Evolutionary conservation across 2,329 filamentous ascomycete species (phyloP).

Genomic region (Cordyceps javanica): DNA sequence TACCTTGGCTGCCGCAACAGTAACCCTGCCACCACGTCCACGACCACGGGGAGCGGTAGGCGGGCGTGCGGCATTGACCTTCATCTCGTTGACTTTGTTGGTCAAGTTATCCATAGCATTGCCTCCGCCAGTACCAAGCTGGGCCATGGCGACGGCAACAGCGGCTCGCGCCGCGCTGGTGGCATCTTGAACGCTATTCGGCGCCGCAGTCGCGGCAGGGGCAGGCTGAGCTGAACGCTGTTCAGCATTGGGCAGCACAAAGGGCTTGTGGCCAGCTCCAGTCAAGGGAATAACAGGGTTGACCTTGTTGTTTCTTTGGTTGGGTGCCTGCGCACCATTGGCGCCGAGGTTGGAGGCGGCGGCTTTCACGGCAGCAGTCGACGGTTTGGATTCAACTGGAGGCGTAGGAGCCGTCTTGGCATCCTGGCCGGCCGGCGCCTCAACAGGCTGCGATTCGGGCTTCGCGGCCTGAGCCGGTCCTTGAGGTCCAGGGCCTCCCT

Average conservation of each 20-base stretch:
- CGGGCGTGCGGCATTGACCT: slow-evolving; percentile 51
- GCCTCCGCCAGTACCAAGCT: slow-evolving; percentile 44
- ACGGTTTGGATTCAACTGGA: slow-evolving; percentile 63
- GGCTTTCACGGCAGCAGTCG: slow-evolving; percentile 34
- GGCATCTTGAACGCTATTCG: slow-evolving; percentile 52
- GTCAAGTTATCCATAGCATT: slow-evolving; percentile 63
- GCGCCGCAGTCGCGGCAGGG: slow-evolving; percentile 29
- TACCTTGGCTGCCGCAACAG: slow-evolving; percentile 53
- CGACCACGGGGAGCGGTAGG: slow-evolving; percentile 45
- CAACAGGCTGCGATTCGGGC: slow-evolving; percentile 26
- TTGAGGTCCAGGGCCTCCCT: slow-evolving; percentile 45
- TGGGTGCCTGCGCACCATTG: slow-evolving; percentile 20
- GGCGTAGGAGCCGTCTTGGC: slow-evolving; percentile 57
- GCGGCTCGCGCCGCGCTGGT: slow-evolving; percentile 70
- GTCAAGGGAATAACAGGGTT: slow-evolving; percentile 61
- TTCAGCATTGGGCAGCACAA: slow-evolving; percentile 26
- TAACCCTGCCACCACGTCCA: slow-evolving; percentile 41
- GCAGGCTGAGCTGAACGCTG: slow-evolving; percentile 25
- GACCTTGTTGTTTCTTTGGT: slow-evolving; percentile 40
- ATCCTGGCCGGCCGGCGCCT: slow-evolving; percentile 38
- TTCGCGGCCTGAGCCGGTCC: slow-evolving; percentile 33
- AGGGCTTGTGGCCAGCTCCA: slow-evolving; percentile 36
- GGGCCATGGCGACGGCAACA: slow-evolving; percentile 75
- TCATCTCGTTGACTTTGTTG: slow-evolving; percentile 72
- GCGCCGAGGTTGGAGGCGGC: slow-evolving; percentile 39